Percentiles rank a stretch among this genome's conserved stretches.
These are phyloP conservation scores for Rhizopus microsporus DNA, from an alignment of 371 early-diverging fungal genomes.

Conservation along the genomic window DNA sequence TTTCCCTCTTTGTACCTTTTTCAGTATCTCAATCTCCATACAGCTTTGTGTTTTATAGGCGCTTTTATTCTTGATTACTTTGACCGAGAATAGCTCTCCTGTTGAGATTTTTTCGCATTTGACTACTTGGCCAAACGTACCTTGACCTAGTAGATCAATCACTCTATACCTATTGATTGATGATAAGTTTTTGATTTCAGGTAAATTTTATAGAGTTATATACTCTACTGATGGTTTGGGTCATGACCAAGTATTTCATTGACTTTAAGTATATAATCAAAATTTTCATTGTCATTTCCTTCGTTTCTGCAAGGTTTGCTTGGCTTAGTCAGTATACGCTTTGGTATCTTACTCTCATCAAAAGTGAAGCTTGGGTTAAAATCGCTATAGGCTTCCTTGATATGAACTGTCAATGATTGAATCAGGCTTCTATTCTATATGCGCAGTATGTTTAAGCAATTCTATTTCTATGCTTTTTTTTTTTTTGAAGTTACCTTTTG, in stretches of 20 bases:
- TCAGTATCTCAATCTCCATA: conserved; percentile 92
- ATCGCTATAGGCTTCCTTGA: conserved; percentile 64
- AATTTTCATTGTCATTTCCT: conserved; percentile 91
- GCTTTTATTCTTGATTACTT: conserved; percentile 95
- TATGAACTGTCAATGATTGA: background rate
- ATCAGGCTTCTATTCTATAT: background rate
- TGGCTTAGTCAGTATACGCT: conserved; percentile 92
- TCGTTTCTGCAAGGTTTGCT: conserved; percentile 86
- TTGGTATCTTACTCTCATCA: conserved; percentile 72
- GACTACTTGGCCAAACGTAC: conserved; percentile 98
- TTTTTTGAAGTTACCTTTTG: conserved; percentile 8
- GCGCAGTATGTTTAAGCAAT: background rate
- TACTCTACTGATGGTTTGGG: conserved; percentile 69
- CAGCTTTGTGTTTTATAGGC: conserved; percentile 94
- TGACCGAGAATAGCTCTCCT: conserved; percentile 88
- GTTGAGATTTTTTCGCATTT: conserved; percentile 89
- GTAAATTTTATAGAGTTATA: background rate
- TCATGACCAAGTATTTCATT: conserved; percentile 88
- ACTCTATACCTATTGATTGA: conserved; percentile 69
- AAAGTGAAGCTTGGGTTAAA: conserved; percentile 79
- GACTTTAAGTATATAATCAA: conserved; percentile 93
- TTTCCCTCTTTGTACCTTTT: conserved; percentile 53
- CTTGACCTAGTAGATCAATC: conserved; percentile 90
- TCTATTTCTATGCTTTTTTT: background rate
- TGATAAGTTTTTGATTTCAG: background rate